Percentiles rank a stretch among this genome's conserved stretches.
phyloP scores from a whole-genome alignment of 257 asterid genomes.

The Perilla frutescens region DNA sequence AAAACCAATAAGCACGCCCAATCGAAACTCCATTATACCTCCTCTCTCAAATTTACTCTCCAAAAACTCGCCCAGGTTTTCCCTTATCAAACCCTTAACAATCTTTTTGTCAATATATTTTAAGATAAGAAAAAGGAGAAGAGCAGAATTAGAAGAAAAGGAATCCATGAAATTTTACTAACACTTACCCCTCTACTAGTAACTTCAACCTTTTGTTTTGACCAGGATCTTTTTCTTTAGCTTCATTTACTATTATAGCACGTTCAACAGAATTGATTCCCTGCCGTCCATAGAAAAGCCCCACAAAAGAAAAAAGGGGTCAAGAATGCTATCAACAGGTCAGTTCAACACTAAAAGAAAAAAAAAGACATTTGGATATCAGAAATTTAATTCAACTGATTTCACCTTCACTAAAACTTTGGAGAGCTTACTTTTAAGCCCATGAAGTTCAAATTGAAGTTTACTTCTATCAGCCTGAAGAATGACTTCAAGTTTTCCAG shows the following conservation, averaged over 20 bases:
- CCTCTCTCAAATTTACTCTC: too few relatives aligned
- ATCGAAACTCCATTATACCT: too few relatives aligned
- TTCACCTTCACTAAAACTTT: slow-evolving; percentile 83
- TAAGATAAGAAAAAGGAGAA: slow-evolving; percentile 6
- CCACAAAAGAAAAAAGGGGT: not conserved
- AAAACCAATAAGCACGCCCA: too few relatives aligned
- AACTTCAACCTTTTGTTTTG: slow-evolving; percentile 58
- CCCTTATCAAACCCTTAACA: slow-evolving; percentile 8
- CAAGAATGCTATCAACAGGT: slow-evolving; percentile 2
- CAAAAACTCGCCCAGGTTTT: not conserved
- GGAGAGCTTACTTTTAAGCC: slow-evolving; percentile 67
- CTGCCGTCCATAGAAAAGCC: slow-evolving; percentile 49
- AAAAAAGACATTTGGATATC: slow-evolving; percentile 9
- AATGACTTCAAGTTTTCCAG: slow-evolving; percentile 61
- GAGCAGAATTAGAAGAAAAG: too few relatives aligned
- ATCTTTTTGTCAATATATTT: not conserved
- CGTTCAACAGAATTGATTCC: slow-evolving; percentile 87
- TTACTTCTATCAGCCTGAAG: slow-evolving; percentile 56
- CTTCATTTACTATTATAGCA: slow-evolving; percentile 66
- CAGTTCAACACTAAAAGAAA: slow-evolving; percentile 14
- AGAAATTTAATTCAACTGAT: slow-evolving; percentile 28
- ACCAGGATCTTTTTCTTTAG: slow-evolving; percentile 40
- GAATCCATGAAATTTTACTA: slow-evolving; percentile 15
- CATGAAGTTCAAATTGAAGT: slow-evolving; percentile 75
- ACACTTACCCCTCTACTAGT: slow-evolving; percentile 87